Base-by-base conservation (phyloP, 768 basidiomycete genomes). In the Omphalotus guepiniiformis region DNA sequence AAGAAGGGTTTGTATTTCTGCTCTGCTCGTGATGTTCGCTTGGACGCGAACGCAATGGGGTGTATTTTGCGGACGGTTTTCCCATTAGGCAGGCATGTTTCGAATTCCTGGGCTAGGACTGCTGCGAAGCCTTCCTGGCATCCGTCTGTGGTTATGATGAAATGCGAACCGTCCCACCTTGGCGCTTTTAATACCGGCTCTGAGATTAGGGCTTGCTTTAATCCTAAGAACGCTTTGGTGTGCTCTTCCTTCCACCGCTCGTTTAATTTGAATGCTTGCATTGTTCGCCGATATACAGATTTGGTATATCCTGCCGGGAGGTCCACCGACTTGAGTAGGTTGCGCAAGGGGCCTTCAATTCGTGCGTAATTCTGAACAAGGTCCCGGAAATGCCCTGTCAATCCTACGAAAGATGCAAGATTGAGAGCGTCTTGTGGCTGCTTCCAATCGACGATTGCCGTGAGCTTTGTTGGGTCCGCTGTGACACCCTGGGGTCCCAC, bases 121-220 rank as follows among this genome's bases (percentile, higher is more conserved):
- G 52, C 68, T 0, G 55, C 67, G 47, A 70, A 72, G 0, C 58
- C 67, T 9, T 57, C 51, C 40, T 65, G 62, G 21, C 55, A 64
- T 0, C 61, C 65, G 39, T 28, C 42, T 15, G 72, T 66, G 0
- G 62, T 66, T 1, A 61, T 68, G 6, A 71, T 48, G 3, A 69
- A 67, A 0, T 51, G 57, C 13, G 55, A 58, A 1, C 65, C 64
- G 39, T 72, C 65, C 35, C 34, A 74, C 6, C 51, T 34, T 1
- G 66, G 66, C 0, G 54, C 51, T 19, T 48, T 32, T 1, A 71
- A 52, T 0, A 68, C 63, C 2, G 70, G 72, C 40, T 66, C 63
- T 0, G 53, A 55, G 2, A 62, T 58, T 0, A 73, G 47, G 0
- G 54, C 42, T 5, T 25, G 25, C 51, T 75, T 73, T 6, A 74